These are phyloP conservation scores for Verruconis gallopava DNA, from an alignment of 2,329 filamentous ascomycete species.

Conservation along the genomic window DNA sequence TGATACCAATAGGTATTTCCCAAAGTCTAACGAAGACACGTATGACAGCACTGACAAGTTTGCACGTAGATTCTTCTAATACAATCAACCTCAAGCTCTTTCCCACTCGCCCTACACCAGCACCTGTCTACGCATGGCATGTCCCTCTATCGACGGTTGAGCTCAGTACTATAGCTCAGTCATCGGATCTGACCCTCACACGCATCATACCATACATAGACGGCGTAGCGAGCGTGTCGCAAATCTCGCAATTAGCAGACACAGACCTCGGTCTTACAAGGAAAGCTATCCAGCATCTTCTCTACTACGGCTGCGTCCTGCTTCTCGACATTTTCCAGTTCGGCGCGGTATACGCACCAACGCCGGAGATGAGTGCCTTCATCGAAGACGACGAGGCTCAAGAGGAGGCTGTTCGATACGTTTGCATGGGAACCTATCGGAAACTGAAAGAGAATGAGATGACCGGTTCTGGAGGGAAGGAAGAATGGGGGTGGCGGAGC, in stretches of 20 bases:
- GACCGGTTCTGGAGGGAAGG: neutral
- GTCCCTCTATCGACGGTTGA: conserved; percentile 64
- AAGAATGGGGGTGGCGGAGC: conserved; percentile 7
- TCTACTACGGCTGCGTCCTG: conserved; percentile 85
- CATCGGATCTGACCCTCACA: conserved; percentile 55
- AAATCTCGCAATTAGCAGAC: conserved; percentile 73
- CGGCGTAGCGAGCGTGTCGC: conserved; percentile 77
- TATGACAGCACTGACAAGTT: conserved; percentile 4
- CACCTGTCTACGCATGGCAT: conserved; percentile 72
- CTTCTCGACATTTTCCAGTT: conserved; percentile 95
- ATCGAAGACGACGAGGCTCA: conserved; percentile 45
- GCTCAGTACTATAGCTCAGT: conserved; percentile 12
- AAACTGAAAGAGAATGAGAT: conserved; percentile 3
- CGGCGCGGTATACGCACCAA: conserved; percentile 75
- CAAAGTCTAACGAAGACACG: too few species aligned
- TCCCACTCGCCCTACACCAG: conserved; percentile 64
- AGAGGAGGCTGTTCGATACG: conserved; percentile 10
- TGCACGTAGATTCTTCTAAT: conserved; percentile 64
- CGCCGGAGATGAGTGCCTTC: conserved; percentile 66
- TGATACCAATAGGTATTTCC: conserved; percentile 79
- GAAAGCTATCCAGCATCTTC: conserved; percentile 72
- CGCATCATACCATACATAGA: conserved; percentile 79
- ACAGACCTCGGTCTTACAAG: conserved; percentile 78
- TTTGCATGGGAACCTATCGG: conserved; percentile 11
- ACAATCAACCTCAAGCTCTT: conserved; percentile 96